Base-by-base conservation (phyloP, 345 rosid species). In the Odontarrhena argentea region DNA sequence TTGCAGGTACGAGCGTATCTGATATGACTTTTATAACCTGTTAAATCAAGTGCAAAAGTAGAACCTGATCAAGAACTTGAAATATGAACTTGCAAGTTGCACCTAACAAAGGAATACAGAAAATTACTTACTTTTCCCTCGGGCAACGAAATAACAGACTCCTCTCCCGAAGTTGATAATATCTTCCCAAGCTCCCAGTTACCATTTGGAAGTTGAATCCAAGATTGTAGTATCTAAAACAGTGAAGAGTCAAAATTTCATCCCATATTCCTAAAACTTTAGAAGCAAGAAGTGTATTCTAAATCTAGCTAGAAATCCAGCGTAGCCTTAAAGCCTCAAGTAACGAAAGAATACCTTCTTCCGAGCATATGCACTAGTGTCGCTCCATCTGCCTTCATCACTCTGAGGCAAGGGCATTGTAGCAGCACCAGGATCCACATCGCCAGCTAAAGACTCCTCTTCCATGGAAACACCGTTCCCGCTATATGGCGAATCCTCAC, bases 101-200 rank as follows among this genome's bases (percentile, higher is more conserved):
- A 55, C 15, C 53, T 25, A 61, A 55, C 26, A 60, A 73, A 61
- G 38, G 54, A 41, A 50, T 70, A 28, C 63, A 28, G 51, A 64
- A 54, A 50, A 44, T 41, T 18, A 54, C 95, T 78, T 85, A 91
- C 99, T 71, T 91, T 86, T 41, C 89, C 99, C 74, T 82, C 92
- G 0, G 91, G 74, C 44, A 88, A 70, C 47, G 88, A 84, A 74
- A 94, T 70, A 65, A 85, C 68, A 24, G 99, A 82, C 55, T 88
- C 90, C 0, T 66, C 76, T 74, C 85, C 97, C 45, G 88, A 80
- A 65, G 84, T 77, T 66, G 90, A 78, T 72, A 91, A 55, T 53
- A 86, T 78, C 78, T 82, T 88, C 71, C 79, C 96, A 73, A 88
- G 86, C 78, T 81, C 91, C 99, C 99, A 94, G 47, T 87, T 79